Evolutionary conservation across 306 rosid genomes (phyloP).

Genomic region (Arachis stenosperma): DNA sequence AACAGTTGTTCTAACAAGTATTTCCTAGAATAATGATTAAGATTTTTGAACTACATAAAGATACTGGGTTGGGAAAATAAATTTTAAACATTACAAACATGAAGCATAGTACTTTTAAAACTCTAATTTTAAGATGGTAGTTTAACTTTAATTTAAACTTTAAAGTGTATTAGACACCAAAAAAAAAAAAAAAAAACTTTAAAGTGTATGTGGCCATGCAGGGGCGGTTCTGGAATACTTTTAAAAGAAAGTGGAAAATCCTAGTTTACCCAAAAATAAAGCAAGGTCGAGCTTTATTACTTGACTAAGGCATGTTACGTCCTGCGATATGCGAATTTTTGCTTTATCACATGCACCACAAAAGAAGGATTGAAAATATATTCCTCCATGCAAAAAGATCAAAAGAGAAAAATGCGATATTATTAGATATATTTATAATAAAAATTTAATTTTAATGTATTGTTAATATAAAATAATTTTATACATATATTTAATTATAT

Average conservation of each 20-base stretch:
- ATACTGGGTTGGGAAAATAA: no score
- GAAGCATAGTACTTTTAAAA: no score
- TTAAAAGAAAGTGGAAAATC: slow-evolving; percentile 36
- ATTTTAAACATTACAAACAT: no score
- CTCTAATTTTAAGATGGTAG: no score
- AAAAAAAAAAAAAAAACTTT: no score
- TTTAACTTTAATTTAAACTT: no score
- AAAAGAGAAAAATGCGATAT: slow-evolving; percentile 28
- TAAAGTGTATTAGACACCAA: background rate
- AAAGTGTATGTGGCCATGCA: slow-evolving; percentile 33
- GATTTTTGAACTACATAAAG: no score
- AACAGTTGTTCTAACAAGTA: no score
- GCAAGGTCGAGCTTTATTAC: slow-evolving; percentile 26
- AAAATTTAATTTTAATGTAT: no score
- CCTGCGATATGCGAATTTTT: background rate
- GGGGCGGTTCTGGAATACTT: slow-evolving; percentile 43
- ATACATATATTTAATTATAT: no score
- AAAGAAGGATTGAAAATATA: slow-evolving; percentile 49
- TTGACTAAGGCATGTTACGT: slow-evolving; percentile 37
- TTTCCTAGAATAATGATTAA: no score
- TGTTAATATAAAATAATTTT: no score
- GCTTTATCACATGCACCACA: slow-evolving; percentile 47
- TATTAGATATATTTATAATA: slow-evolving; percentile 5
- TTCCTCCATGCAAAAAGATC: slow-evolving; percentile 42
- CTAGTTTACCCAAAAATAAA: slow-evolving; percentile 43